Base-by-base conservation (phyloP, 2,329 filamentous ascomycete species). In the Arthrinium phaeospermum region DNA sequence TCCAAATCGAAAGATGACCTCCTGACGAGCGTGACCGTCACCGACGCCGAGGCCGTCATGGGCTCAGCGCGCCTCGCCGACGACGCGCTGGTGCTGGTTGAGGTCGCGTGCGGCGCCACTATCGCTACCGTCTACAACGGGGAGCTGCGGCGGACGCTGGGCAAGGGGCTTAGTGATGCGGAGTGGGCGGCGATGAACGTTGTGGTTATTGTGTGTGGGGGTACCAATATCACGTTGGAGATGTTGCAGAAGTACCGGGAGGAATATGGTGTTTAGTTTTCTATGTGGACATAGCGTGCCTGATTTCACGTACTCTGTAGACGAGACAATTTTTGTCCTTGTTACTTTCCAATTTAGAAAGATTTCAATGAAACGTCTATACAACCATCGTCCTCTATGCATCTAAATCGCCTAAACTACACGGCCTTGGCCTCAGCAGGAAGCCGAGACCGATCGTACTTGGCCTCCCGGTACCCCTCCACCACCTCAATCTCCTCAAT, bases 171-270 rank as follows among this genome's bases (percentile, higher is more conserved):
- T 70, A 81, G 82, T 0, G 88, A 90, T 45, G 87, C 88, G 46
- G 87, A 94, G 74, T 91, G 88, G 82, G 84, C 86, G 0, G 84
- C 88, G 72, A 92, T 91, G 80, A 94, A 93, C 75, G 89, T 98
- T 7, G 94, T 98, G 1, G 85, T 98, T 70, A 87, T 97, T 34
- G 91, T 98, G 8, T 98, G 96, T 79, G 96, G 96, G 64, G 93
- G 93, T 5, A 91, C 88, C 30, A 91, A 91, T 79, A 88, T 94
- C 47, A 90, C 88, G 2, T 80, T 92, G 73, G 87, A 89, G 47
- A 87, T 91, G 78, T 82, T 94, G 70, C 84, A 86, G 70, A 85
- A 83, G 72, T 94, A 92, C 80, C 84, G 85, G 74, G 82, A 86
- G 75, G 81, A 80, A 75, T 90, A 86, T 74, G 82, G 80, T 8